A percentile compares a stretch with the other conserved stretches of the same genome.
Conservation (phyloP, 164 flowering plant species). For the Echeveria elegans region DNA sequence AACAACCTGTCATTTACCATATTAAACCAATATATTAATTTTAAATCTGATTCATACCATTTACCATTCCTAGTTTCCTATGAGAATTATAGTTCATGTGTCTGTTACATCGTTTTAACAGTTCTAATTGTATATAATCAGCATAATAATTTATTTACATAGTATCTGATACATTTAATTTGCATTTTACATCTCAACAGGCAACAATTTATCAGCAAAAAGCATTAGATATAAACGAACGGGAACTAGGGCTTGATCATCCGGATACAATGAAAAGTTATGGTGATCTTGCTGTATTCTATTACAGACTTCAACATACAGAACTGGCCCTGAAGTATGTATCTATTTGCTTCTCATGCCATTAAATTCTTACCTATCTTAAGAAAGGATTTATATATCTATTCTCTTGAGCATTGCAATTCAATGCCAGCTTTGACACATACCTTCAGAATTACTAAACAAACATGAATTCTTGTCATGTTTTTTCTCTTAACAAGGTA, state of each 20-base stretch:
- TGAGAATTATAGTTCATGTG: neutral
- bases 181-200: constrained; percentile 26
- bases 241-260: constrained; percentile 98
- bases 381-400: neutral
- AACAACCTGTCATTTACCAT: too few species aligned
- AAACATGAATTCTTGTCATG: neutral
- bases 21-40: too few species aligned
- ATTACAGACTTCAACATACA: constrained; percentile 96
- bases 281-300: constrained; percentile 98
- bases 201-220: constrained; percentile 98
- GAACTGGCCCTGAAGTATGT: constrained; percentile 95
- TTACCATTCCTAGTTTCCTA: neutral
- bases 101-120: neutral
- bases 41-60: neutral
- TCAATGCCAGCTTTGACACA: neutral
- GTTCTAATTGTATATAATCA: neutral
- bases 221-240: constrained; percentile 94
- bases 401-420: neutral
- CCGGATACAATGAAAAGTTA: constrained; percentile 99
- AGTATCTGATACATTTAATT: neutral
- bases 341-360: constrained; percentile 1
- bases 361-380: neutral
- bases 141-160: neutral
- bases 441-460: constrained; percentile 1
- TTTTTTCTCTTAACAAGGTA: constrained; percentile 41